A percentile compares a stretch with the other conserved stretches of the same genome.
Conservation (phyloP, 1,284 basidiomycete genomes). For the Rhodofomes roseus region DNA sequence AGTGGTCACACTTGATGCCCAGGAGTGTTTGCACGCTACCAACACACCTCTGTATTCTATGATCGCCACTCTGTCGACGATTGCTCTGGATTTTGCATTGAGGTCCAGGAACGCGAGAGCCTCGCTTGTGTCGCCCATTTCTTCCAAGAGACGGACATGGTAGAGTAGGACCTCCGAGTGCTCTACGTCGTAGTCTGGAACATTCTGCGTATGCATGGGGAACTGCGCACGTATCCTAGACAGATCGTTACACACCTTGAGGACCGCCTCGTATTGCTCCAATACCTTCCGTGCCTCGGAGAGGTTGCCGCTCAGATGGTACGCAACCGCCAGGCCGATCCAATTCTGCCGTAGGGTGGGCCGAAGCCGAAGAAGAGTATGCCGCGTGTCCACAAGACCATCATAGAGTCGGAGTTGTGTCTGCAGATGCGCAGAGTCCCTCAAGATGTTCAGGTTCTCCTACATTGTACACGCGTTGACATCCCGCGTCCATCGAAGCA, state of each 20-base stretch:
- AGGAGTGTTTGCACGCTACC: background rate
- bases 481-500: no score
- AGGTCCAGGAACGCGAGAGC: constrained; percentile 63
- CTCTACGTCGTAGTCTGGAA: constrained; percentile 78
- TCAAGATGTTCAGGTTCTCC: constrained; percentile 93
- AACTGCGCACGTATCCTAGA: background rate
- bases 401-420: constrained; percentile 88
- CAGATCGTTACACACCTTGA: constrained; percentile 47
- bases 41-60: constrained; percentile 67
- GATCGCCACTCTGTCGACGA: constrained; percentile 71
- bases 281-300: constrained; percentile 73
- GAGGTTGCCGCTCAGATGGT: constrained; percentile 80
- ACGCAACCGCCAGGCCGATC: constrained; percentile 86
- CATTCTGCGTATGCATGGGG: constrained; percentile 44
- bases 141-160: constrained; percentile 77
- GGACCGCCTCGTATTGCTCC: constrained; percentile 60
- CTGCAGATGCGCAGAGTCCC: constrained; percentile 88
- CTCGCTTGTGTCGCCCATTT: constrained; percentile 63
- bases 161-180: constrained; percentile 86
- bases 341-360: constrained; percentile 88
- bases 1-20: background rate
- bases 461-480: constrained; percentile 26
- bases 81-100: constrained; percentile 59
- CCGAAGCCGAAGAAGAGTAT: constrained; percentile 77
- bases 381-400: constrained; percentile 78